Evolutionary conservation across 495 filamentous ascomycete genomes (phyloP), one percentile per base, ranked within the genome.

Genomic region (Bacidia rubella): DNA sequence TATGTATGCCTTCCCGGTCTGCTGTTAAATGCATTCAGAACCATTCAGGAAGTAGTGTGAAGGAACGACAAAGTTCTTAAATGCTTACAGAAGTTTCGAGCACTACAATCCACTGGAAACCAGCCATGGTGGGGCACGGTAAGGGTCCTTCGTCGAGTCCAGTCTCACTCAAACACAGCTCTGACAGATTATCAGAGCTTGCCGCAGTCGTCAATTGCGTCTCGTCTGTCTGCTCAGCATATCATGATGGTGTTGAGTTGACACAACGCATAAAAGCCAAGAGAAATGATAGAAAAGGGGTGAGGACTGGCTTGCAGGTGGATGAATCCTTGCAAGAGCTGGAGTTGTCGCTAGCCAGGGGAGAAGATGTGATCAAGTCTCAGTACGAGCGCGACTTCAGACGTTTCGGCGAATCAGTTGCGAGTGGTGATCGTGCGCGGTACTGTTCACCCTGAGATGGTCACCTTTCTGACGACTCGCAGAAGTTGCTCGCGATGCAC

Each of bases 161-260:
- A n/a, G n/a, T n/a, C n/a, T n/a, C n/a, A n/a, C n/a, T n/a, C n/a
- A n/a, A n/a, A n/a, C n/a, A n/a, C n/a, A n/a, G n/a, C n/a, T n/a
- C n/a, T n/a, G n/a, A n/a, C n/a, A n/a, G n/a, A n/a, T n/a, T 35
- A 15, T 35, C 29, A 35, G 29, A 35, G 29, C 29, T 27, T 38
- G 4, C 20, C 5, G 54, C 60, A 49, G 71, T 74, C 32, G 59
- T 66, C 35, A 65, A 59, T 5, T 68, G 65, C 40, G 66, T 76
- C 4, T 64, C 62, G 29, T 62, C 70, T 54, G 63, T 73, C 29
- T 65, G 72, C 24, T 69, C 66, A 40, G 66, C 70, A 35, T 74
- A 73, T 57, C 63, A 67, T 25, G 69, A 71, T 49, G 70, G 66
- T 19, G 53, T 62, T 17, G 56, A 67, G 2, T 57, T 74, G 21